Conservation (phyloP, 2,329 filamentous ascomycete species). For the Helotiales sp. region DNA sequence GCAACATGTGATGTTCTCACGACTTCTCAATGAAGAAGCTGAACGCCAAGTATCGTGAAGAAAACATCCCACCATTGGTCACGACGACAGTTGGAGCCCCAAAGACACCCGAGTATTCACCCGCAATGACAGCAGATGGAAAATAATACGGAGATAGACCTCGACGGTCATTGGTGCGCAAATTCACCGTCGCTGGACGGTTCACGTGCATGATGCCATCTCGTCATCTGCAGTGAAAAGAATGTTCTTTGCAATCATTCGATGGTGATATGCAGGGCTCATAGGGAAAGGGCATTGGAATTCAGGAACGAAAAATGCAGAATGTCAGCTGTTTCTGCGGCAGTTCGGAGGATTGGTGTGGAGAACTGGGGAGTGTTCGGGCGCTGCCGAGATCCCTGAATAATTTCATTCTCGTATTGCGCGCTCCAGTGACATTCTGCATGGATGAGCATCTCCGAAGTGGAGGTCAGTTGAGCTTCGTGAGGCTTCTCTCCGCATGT, state of each 20-base stretch:
- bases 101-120: neutral
- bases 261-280: neutral
- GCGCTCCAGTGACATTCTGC: neutral
- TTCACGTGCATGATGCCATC: neutral
- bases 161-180: neutral
- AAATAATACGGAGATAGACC: neutral
- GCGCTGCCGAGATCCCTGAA: neutral
- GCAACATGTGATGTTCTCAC: constrained; percentile 7
- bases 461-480: neutral
- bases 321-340: neutral
- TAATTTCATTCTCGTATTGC: neutral
- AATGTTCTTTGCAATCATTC: neutral
- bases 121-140: neutral
- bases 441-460: neutral
- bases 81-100: neutral
- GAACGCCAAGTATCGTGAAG: neutral
- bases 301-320: neutral
- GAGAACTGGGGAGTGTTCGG: no score
- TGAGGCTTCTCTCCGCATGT: neutral
- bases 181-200: neutral
- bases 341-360: neutral
- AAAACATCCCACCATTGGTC: neutral
- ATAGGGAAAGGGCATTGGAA: neutral
- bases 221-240: neutral
- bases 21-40: neutral